phyloP scores from a whole-genome alignment of 139 green algal genomes.

The Chlamydomonas asymmetrica region DNA sequence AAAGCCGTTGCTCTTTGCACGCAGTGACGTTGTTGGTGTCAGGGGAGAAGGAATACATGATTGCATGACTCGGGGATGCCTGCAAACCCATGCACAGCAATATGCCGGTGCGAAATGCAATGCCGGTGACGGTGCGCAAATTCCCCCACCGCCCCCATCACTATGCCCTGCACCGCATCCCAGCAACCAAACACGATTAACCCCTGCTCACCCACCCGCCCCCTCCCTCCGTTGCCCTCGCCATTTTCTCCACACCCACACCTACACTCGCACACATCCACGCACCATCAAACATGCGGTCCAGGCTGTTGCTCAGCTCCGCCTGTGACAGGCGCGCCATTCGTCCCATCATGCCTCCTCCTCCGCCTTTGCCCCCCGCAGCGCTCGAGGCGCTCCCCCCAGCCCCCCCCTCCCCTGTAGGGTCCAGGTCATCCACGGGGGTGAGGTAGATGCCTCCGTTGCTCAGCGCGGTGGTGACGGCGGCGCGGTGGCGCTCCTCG shows the following conservation, averaged over 20 bases:
- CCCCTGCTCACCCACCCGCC: background rate
- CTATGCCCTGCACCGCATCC: background rate
- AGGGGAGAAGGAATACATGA: too few relatives aligned
- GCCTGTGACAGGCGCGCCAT: constrained; percentile 9
- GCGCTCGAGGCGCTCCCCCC: background rate
- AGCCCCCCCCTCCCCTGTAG: background rate
- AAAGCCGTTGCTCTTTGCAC: too few relatives aligned
- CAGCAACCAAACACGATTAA: background rate
- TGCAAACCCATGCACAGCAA: too few relatives aligned
- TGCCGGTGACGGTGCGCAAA: background rate
- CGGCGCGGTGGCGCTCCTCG: background rate
- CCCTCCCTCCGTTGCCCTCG: background rate
- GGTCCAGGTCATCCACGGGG: constrained; percentile 3
- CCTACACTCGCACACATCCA: background rate
- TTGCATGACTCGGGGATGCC: too few relatives aligned
- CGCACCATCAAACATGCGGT: constrained; percentile 41
- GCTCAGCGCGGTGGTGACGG: background rate
- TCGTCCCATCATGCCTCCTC: background rate
- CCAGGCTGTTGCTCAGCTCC: constrained; percentile 40
- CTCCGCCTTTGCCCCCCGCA: background rate
- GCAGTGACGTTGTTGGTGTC: too few relatives aligned
- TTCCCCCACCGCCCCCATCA: background rate
- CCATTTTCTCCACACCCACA: background rate
- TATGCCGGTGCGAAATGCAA: too few relatives aligned
- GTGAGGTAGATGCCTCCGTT: background rate